These are phyloP conservation scores for Plasmodium reichenowi DNA, from an alignment of 169 alveolate genomes.

Conservation along the genomic window DNA sequence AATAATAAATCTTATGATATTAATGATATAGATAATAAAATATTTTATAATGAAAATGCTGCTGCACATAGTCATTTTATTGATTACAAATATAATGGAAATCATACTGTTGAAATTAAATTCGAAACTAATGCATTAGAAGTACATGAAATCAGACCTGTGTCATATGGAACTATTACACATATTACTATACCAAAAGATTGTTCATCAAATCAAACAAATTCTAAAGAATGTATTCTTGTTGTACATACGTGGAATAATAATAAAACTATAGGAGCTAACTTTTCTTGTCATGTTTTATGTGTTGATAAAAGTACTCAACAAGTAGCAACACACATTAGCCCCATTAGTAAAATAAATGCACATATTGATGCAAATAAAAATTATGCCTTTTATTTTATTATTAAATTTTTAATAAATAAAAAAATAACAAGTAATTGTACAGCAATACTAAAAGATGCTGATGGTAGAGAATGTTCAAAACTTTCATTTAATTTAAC, in stretches of 20 bases:
- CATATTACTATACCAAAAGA: slow-evolving; percentile 60
- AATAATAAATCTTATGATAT: slow-evolving; percentile 2
- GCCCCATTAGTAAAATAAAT: slow-evolving; percentile 42
- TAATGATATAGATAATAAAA: slow-evolving; percentile 63
- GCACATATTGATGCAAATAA: slow-evolving; percentile 71
- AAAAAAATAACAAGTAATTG: slow-evolving; percentile 46
- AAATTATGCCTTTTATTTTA: slow-evolving; percentile 69
- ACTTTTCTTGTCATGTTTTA: slow-evolving; percentile 46
- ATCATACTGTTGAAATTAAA: slow-evolving; percentile 60
- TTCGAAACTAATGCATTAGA: slow-evolving; percentile 70
- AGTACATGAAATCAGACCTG: slow-evolving; percentile 67
- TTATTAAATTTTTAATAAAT: slow-evolving; percentile 42
- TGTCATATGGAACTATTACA: slow-evolving; percentile 64
- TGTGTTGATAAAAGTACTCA: slow-evolving; percentile 47
- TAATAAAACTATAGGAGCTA: slow-evolving; percentile 29
- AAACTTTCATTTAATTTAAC: slow-evolving; percentile 30
- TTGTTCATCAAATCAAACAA: slow-evolving; percentile 27
- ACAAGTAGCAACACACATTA: slow-evolving; percentile 43
- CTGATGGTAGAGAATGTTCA: slow-evolving; percentile 47
- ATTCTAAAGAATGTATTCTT: slow-evolving; percentile 47
- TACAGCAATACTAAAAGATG: slow-evolving; percentile 53
- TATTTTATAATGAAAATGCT: slow-evolving; percentile 38
- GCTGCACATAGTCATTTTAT: slow-evolving; percentile 66
- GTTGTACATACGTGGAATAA: slow-evolving; percentile 71
- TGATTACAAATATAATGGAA: slow-evolving; percentile 75